A percentile compares a stretch with the other conserved stretches of the same genome.
These are phyloP conservation scores for Lepidopterella palustris DNA, from an alignment of 495 filamentous ascomycete genomes.

Conservation along the genomic window DNA sequence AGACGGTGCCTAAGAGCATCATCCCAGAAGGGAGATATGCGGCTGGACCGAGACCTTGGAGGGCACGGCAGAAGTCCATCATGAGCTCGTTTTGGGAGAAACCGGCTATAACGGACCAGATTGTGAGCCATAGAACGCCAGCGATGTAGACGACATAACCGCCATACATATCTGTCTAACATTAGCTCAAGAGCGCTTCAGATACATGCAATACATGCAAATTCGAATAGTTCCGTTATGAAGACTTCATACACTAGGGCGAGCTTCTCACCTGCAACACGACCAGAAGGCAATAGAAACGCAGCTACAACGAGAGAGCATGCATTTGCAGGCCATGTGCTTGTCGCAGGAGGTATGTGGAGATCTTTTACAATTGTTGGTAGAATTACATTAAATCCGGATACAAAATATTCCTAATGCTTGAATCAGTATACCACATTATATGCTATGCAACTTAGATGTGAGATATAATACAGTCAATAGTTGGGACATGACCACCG, in stretches of 20 bases:
- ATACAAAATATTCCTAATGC: constrained; percentile 65
- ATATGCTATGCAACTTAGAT: not conserved
- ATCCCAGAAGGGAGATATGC: constrained; percentile 72
- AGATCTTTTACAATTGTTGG: constrained; percentile 60
- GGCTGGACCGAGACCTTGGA: constrained; percentile 73
- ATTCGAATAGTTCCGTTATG: no score
- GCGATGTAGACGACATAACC: constrained; percentile 63
- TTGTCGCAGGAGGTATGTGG: constrained; percentile 54
- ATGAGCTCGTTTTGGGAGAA: constrained; percentile 63
- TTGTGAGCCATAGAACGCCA: constrained; percentile 63
- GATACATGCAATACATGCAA: not conserved
- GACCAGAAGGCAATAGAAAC: constrained; percentile 71
- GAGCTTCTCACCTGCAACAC: no score
- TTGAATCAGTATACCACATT: no score
- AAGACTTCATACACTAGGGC: no score
- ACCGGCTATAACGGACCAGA: constrained; percentile 68
- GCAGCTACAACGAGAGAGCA: constrained; percentile 67
- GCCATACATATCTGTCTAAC: constrained; percentile 51
- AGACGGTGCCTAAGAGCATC: constrained; percentile 72
- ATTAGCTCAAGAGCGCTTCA: not conserved
- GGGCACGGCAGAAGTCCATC: constrained; percentile 68
- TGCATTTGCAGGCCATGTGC: constrained; percentile 75
- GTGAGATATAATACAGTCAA: constrained; percentile 39
- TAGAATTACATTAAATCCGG: constrained; percentile 77
- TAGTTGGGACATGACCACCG: constrained; percentile 65